A percentile compares a stretch with the other conserved stretches of the same genome.
Conservation (phyloP, 805 yeast species). For the Kodamaea kaohsiungensis region DNA sequence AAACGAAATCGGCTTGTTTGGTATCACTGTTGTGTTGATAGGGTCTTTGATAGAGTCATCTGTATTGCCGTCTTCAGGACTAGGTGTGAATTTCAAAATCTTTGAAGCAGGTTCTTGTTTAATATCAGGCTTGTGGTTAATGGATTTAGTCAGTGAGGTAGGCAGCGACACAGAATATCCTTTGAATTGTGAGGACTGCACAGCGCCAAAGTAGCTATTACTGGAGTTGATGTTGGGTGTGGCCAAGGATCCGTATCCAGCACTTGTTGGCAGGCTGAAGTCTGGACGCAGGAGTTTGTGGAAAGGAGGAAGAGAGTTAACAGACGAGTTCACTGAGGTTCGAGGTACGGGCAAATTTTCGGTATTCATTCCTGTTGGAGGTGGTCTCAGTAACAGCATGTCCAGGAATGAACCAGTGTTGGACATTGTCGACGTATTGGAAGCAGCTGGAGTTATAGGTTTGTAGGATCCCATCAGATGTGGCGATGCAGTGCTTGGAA, state of each 20-base stretch:
- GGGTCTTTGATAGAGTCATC: not conserved
- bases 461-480: not conserved
- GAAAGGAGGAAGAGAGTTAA: constrained; percentile 4
- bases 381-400: not conserved
- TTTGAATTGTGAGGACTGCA: not conserved
- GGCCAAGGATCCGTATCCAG: not conserved
- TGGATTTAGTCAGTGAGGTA: not conserved
- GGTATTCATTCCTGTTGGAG: not conserved
- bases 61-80: not conserved
- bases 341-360: not conserved
- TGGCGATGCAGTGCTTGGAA: not conserved
- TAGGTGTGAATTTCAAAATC: constrained; percentile 1
- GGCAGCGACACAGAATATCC: not conserved
- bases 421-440: not conserved
- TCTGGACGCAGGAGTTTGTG: constrained; percentile 3
- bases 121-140: not conserved
- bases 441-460: not conserved
- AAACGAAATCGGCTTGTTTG: not conserved
- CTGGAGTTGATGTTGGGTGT: not conserved
- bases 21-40: not conserved
- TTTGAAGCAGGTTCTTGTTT: not conserved
- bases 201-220: not conserved
- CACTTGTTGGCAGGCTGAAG: not conserved
- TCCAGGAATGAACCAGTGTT: not conserved
- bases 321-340: not conserved